A percentile compares a stretch with the other conserved stretches of the same genome.
Evolutionary conservation across 2,329 filamentous ascomycete genomes (phyloP).

Genomic region (Waltergamsia citrina): DNA sequence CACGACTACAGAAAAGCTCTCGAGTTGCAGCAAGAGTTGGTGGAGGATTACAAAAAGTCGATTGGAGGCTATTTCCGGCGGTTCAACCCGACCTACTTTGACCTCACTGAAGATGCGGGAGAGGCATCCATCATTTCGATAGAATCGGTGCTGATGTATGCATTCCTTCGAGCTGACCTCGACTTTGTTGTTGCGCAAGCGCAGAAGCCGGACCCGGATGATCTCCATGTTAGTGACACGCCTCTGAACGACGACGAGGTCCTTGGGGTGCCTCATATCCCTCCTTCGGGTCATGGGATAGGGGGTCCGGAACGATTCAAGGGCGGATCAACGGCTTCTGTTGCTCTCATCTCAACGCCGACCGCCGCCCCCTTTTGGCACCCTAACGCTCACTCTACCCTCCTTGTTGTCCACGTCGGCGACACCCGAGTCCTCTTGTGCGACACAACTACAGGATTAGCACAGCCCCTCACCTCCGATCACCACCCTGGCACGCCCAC

Average conservation of each 20-base stretch:
- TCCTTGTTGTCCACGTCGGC: conserved; percentile 84
- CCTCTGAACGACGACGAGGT: conserved; percentile 83
- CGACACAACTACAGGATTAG: conserved; percentile 71
- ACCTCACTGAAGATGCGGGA: conserved; percentile 21
- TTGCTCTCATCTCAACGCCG: conserved; percentile 85
- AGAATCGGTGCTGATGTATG: conserved; percentile 77
- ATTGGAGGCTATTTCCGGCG: conserved; percentile 92
- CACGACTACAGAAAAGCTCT: conserved; percentile 52
- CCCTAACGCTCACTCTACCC: conserved; percentile 71
- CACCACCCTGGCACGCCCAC: conserved; percentile 85
- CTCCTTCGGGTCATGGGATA: conserved; percentile 52
- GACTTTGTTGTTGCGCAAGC: conserved; percentile 91
- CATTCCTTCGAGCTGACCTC: conserved; percentile 86
- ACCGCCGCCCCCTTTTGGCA: conserved; percentile 94
- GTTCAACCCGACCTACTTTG: conserved; percentile 75
- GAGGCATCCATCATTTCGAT: conserved; percentile 44
- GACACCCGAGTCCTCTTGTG: conserved; percentile 89
- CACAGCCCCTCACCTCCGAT: conserved; percentile 76
- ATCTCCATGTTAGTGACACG: conserved; percentile 60
- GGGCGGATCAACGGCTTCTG: conserved; percentile 84
- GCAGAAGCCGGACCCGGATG: conserved; percentile 64
- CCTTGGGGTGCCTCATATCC: conserved; percentile 50
- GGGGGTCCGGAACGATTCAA: conserved; percentile 74
- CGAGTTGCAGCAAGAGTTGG: conserved; percentile 59
- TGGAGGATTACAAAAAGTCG: conserved; percentile 69